Conservation (phyloP, 805 yeast species). For the Kazachstania psychrophila region DNA sequence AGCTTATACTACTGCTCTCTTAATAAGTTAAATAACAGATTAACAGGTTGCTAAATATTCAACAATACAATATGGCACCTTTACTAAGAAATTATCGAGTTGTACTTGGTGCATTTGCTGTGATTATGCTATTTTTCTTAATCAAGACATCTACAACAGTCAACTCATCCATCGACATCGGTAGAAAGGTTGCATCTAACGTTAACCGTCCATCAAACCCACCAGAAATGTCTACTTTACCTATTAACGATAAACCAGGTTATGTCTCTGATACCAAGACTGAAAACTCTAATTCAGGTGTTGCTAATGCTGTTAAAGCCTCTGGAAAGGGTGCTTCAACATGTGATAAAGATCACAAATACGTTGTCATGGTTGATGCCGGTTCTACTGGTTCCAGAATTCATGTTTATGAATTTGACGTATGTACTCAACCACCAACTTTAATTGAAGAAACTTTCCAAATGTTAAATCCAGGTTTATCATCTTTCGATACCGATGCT, state of each 20-base stretch:
- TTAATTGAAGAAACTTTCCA: constrained; percentile 73
- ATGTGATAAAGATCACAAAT: constrained; percentile 40
- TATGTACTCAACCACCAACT: constrained; percentile 75
- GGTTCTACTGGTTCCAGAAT: constrained; percentile 97
- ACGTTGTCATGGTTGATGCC: constrained; percentile 92
- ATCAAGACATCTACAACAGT: constrained; percentile 36
- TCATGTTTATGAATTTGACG: constrained; percentile 86
- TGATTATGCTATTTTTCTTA: constrained; percentile 42
- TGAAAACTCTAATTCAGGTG: constrained; percentile 15
- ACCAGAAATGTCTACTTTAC: constrained; percentile 7
- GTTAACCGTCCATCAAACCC: constrained; percentile 13
- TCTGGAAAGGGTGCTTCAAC: not conserved
- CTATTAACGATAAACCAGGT: constrained; percentile 14
- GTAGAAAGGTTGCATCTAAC: constrained; percentile 12
- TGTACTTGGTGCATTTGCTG: constrained; percentile 40
- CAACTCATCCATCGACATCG: constrained; percentile 10
- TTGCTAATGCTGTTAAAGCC: constrained; percentile 20
- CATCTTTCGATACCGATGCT: constrained; percentile 72
- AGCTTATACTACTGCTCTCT: too few species aligned
- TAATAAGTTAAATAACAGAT: too few species aligned
- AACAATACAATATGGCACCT: constrained; percentile 18
- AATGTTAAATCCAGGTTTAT: constrained; percentile 88
- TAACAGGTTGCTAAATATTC: too few species aligned
- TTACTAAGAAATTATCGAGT: constrained; percentile 43
- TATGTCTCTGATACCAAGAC: constrained; percentile 16